phyloP scores from a whole-genome alignment of 768 basidiomycete species.

The Pholiota conissans region DNA sequence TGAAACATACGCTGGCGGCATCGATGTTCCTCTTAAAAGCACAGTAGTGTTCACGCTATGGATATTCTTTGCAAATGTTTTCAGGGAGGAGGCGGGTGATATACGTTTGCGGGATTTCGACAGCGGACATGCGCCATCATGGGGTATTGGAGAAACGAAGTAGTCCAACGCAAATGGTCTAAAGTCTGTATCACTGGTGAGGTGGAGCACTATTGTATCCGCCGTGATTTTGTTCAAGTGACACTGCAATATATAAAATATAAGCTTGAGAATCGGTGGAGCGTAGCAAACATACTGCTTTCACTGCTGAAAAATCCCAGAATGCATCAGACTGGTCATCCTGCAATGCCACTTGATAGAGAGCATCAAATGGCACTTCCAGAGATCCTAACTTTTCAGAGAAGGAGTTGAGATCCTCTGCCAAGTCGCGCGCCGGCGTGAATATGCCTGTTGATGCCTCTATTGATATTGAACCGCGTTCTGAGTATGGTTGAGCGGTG shows the following conservation, averaged over 20 bases:
- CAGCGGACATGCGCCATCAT: conserved; percentile 64
- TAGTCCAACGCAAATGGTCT: conserved; percentile 71
- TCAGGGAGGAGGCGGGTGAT: conserved; percentile 18
- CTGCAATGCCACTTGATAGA: conserved; percentile 76
- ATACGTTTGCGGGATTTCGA: conserved; percentile 24
- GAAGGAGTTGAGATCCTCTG: conserved; percentile 48
- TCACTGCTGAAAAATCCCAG: conserved; percentile 63
- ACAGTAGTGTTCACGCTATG: conserved; percentile 52
- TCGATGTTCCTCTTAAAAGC: conserved; percentile 39
- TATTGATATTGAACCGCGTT: conserved; percentile 43
- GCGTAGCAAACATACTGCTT: conserved; percentile 43
- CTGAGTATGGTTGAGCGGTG: conserved; percentile 35
- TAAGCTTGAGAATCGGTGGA: conserved; percentile 6
- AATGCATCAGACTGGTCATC: conserved; percentile 39
- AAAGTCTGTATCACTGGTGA: conserved; percentile 36
- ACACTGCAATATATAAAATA: conserved; percentile 47
- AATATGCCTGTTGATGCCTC: conserved; percentile 33
- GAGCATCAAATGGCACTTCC: conserved; percentile 37
- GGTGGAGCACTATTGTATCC: conserved; percentile 60
- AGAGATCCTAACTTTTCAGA: conserved; percentile 34
- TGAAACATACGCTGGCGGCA: conserved; percentile 57
- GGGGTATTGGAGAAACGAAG: conserved; percentile 67
- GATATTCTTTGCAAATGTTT: conserved; percentile 25
- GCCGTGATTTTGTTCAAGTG: conserved; percentile 54
- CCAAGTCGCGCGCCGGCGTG: conserved; percentile 39